These are phyloP conservation scores for Nidularia sp. DNA, from an alignment of 768 basidiomycete genomes.

Conservation along the genomic window DNA sequence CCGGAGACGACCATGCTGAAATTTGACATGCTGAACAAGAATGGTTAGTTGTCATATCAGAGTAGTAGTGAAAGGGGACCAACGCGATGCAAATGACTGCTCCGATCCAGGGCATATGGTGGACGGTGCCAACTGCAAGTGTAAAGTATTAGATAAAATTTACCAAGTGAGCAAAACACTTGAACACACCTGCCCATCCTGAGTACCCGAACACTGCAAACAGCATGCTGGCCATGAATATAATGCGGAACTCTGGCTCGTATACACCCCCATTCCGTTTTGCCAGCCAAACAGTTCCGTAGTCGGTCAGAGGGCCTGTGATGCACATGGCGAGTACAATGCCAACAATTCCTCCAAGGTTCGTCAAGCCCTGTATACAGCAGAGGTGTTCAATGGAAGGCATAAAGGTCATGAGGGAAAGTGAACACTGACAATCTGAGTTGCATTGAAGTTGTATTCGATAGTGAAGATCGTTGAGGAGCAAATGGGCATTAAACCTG, in stretches of 20 bases:
- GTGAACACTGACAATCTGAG: slow-evolving; percentile 26
- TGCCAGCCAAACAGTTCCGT: slow-evolving; percentile 36
- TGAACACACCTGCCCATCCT: slow-evolving; percentile 32
- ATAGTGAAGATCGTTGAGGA: slow-evolving; percentile 41
- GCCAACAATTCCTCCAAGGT: slow-evolving; percentile 37
- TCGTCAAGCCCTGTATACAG: slow-evolving; percentile 33
- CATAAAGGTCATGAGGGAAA: neutral
- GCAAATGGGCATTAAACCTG: slow-evolving; percentile 37
- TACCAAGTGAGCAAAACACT: neutral
- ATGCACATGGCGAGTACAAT: slow-evolving; percentile 32
- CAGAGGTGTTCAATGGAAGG: too few relatives aligned
- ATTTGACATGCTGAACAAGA: slow-evolving; percentile 31
- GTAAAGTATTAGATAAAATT: neutral
- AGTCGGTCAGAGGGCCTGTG: slow-evolving; percentile 36
- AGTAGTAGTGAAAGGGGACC: slow-evolving; percentile 2
- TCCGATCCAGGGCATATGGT: slow-evolving; percentile 42
- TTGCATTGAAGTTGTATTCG: slow-evolving; percentile 35
- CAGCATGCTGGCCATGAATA: slow-evolving; percentile 36
- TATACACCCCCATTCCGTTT: slow-evolving; percentile 40
- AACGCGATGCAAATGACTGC: slow-evolving; percentile 33
- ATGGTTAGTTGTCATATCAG: neutral
- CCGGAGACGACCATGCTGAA: slow-evolving; percentile 40
- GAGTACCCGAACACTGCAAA: slow-evolving; percentile 41
- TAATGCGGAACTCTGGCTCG: slow-evolving; percentile 41
- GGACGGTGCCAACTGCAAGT: slow-evolving; percentile 26